phyloP scores from a whole-genome alignment of 768 basidiomycete genomes.

The Pleurotus tuoliensis region DNA sequence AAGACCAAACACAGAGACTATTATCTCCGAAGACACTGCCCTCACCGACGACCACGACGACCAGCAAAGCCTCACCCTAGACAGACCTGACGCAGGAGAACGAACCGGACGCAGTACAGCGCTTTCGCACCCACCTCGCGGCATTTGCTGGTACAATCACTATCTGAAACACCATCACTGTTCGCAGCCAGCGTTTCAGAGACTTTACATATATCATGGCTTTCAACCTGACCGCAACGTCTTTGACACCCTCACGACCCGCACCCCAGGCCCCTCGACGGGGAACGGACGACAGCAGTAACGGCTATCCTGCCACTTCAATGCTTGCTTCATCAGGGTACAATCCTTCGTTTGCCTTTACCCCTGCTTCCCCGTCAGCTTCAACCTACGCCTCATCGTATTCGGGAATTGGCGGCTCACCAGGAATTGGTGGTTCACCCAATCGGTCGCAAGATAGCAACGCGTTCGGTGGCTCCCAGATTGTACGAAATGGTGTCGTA shows the following conservation, averaged over 20 bases:
- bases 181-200: not conserved
- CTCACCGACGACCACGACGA: not conserved
- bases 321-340: slow-evolving; percentile 54
- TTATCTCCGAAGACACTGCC: slow-evolving; percentile 7
- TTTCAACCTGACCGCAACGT: slow-evolving; percentile 34
- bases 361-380: slow-evolving; percentile 44
- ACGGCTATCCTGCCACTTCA: slow-evolving; percentile 32
- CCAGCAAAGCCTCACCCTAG: not conserved
- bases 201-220: slow-evolving; percentile 1
- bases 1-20: slow-evolving; percentile 6
- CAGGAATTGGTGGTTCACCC: slow-evolving; percentile 82
- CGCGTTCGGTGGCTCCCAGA: slow-evolving; percentile 29
- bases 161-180: not conserved
- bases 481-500: slow-evolving; percentile 70
- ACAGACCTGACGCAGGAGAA: not conserved
- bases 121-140: not conserved
- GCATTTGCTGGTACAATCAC: not conserved
- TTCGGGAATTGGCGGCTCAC: slow-evolving; percentile 79
- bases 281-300: slow-evolving; percentile 31
- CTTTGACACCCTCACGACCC: slow-evolving; percentile 73
- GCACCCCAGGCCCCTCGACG: slow-evolving; percentile 70
- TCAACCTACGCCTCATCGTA: slow-evolving; percentile 67
- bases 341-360: slow-evolving; percentile 53
- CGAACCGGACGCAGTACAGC: not conserved
- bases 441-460: slow-evolving; percentile 40